Base-by-base conservation (phyloP, 1,284 basidiomycete genomes). In the Sporisorium reilianum region DNA sequence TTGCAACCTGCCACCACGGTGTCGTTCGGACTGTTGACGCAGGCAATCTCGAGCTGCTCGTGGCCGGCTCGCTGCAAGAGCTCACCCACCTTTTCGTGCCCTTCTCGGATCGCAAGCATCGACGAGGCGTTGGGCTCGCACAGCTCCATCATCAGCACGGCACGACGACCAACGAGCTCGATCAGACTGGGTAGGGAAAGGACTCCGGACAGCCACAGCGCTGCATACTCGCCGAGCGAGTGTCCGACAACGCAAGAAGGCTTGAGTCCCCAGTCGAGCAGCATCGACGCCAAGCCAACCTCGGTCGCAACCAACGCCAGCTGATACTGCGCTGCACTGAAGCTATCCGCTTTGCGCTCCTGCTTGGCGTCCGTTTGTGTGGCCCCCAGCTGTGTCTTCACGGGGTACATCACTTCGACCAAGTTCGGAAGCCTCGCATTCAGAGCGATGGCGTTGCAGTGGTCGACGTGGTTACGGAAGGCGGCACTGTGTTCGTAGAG, bases 191-290 rank as follows among this genome's bases (percentile, higher is more conserved):
- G 57, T n/a, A 79, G 38, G 2, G 57, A 50, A 20, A 76, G 36
- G 12, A 71, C 70, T 1, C 64, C 70, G 14, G 70, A 59, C 23
- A 69, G 25, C 54, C 61, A 69, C 12, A 76, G 59, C 4, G 74
- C 74, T 6, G 70, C 52, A 54, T 79, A 79, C 50, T 79, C 74
- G 5, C 77, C 77, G 14, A 79, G 77, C 23, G 66, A 71, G 48
- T 79, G 77, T 7, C 77, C 77, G 14, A 60, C 59, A 10, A 72
- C 55, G 48, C 61, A 67, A 2, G 51, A 36, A 1, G 70, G 64
- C 38, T 57, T 34, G 20, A 76, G 25, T 5, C 74, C 74, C 77
- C 77, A 79, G 34, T 51, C 52, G 18, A 34, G 34, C 44, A 73
- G 48, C 58, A 76, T 55, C 25, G 53, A 52, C 10, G 64, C 55